Evolutionary conservation across 805 yeast species (phyloP).

Genomic region (Hanseniaspora lindneri): DNA sequence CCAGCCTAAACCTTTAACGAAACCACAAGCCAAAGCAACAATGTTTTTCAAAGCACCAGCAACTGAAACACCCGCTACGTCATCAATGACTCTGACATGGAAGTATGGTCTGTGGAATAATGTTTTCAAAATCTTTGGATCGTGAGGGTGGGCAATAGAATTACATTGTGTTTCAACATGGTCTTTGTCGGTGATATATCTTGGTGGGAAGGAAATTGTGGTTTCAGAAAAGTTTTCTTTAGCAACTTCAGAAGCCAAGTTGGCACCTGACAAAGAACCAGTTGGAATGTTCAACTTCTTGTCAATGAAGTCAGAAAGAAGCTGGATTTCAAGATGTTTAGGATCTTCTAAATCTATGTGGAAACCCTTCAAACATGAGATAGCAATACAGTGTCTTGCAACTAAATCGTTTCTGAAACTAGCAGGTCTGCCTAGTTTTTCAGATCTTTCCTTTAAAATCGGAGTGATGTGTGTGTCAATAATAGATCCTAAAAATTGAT

Average conservation of each 20-base stretch:
- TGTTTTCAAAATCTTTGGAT: slow-evolving; percentile 45
- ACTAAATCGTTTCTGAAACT: slow-evolving; percentile 27
- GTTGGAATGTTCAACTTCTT: slow-evolving; percentile 76
- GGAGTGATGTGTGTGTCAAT: slow-evolving; percentile 27
- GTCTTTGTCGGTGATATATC: slow-evolving; percentile 49
- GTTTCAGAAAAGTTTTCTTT: slow-evolving; percentile 94
- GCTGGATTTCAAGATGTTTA: slow-evolving; percentile 68
- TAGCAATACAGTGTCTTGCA: slow-evolving; percentile 62
- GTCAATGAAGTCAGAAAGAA: slow-evolving; percentile 67
- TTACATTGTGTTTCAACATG: slow-evolving; percentile 12
- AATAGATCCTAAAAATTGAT: slow-evolving; percentile 78
- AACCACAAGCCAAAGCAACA: slow-evolving; percentile 92
- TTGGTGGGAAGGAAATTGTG: slow-evolving; percentile 67
- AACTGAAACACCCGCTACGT: slow-evolving; percentile 89
- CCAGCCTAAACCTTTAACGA: slow-evolving; percentile 97
- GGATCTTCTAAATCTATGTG: slow-evolving; percentile 40
- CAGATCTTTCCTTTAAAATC: slow-evolving; percentile 7
- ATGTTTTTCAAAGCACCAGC: slow-evolving; percentile 97
- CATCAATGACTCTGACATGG: slow-evolving; percentile 87
- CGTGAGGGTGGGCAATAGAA: slow-evolving; percentile 48
- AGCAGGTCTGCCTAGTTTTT: slow-evolving; percentile 2
- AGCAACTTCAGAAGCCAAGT: slow-evolving; percentile 95
- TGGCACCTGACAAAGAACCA: slow-evolving; percentile 96
- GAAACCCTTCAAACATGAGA: slow-evolving; percentile 91
- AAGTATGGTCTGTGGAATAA: slow-evolving; percentile 95